Conservation (phyloP, 371 early-diverging fungal species). For the Actinomortierella ambigua region DNA sequence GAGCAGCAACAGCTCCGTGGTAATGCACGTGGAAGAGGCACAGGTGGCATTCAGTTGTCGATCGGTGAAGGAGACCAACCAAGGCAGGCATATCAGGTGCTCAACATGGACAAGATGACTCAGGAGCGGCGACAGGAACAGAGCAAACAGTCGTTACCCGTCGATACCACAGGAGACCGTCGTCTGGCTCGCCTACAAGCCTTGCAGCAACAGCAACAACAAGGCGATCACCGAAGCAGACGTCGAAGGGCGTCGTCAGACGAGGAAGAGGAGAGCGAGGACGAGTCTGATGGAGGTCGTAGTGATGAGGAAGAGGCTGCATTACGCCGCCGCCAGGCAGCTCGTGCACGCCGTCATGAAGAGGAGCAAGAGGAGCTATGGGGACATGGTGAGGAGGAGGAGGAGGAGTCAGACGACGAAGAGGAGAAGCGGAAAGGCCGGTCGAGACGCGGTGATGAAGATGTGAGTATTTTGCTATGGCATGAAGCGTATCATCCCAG, state of each 20-base stretch:
- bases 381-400: constrained; percentile 54
- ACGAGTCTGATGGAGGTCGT: constrained; percentile 22
- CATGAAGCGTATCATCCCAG: not conserved
- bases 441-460: constrained; percentile 15
- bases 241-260: constrained; percentile 29
- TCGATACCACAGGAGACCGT: constrained; percentile 12
- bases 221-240: constrained; percentile 12
- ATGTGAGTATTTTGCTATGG: constrained; percentile 9
- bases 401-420: constrained; percentile 42
- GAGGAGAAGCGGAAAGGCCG: constrained; percentile 18
- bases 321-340: constrained; percentile 39
- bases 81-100: constrained; percentile 25
- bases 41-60: constrained; percentile 22
- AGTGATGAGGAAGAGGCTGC: constrained; percentile 47
- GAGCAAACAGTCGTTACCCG: not conserved
- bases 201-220: constrained; percentile 5
- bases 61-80: constrained; percentile 11
- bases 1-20: constrained; percentile 21
- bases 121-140: constrained; percentile 24
- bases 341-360: constrained; percentile 39
- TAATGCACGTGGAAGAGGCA: not conserved
- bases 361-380: constrained; percentile 40
- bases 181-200: constrained; percentile 33
- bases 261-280: constrained; percentile 18
- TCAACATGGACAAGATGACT: constrained; percentile 42